Evolutionary conservation across 371 early-diverging fungal species (phyloP).

Genomic region (Amoeboaphelidium protococcarum): DNA sequence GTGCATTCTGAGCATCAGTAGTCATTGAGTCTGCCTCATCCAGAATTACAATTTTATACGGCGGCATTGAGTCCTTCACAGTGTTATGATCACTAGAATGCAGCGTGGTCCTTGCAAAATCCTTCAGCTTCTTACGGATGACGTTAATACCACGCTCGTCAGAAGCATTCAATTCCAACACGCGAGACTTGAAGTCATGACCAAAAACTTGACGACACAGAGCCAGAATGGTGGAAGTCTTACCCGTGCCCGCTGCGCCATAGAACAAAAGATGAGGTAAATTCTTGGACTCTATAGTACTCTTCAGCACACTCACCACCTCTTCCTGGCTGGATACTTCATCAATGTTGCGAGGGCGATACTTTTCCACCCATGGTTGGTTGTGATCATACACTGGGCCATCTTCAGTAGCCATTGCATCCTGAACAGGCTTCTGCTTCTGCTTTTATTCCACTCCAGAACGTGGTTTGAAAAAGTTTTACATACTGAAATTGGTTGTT

Average conservation of each 20-base stretch:
- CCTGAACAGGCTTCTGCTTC: no score
- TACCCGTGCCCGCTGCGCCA: constrained; percentile 98
- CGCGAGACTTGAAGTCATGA: constrained; percentile 31
- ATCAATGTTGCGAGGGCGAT: constrained; percentile 59
- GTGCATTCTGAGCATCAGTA: constrained; percentile 87
- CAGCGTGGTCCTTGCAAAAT: constrained; percentile 63
- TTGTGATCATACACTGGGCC: neutral
- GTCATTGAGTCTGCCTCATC: constrained; percentile 99
- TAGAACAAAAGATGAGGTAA: constrained; percentile 95
- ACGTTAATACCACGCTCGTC: constrained; percentile 96
- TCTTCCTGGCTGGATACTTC: constrained; percentile 75
- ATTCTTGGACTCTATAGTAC: constrained; percentile 55
- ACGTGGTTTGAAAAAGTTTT: no score
- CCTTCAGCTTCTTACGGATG: constrained; percentile 85
- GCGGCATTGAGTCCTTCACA: constrained; percentile 28
- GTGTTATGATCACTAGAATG: constrained; percentile 11
- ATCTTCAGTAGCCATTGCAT: no score
- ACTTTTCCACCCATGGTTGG: constrained; percentile 9
- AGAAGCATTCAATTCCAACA: constrained; percentile 95
- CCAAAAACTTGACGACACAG: constrained; percentile 71
- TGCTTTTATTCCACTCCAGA: no score
- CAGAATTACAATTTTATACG: constrained; percentile 88
- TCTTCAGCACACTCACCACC: constrained; percentile 51
- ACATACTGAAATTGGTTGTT: no score
- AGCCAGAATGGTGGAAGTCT: constrained; percentile 91